Base-by-base conservation (phyloP, 257 asterid genomes). In the Penstemon eatonii region DNA sequence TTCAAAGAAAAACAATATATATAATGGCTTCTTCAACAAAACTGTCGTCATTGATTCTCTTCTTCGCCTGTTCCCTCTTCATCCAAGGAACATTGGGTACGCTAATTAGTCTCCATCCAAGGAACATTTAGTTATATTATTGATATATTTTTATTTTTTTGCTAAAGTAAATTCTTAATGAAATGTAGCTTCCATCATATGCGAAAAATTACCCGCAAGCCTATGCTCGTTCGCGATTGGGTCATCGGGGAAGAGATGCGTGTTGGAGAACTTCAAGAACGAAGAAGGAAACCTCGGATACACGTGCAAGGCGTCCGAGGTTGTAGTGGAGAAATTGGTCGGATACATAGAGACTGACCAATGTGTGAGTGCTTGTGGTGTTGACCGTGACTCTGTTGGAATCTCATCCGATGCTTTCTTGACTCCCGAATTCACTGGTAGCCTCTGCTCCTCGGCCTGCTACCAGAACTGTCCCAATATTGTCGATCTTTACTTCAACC, bases 161-260 rank as follows among this genome's bases (percentile, higher is more conserved):
- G 15, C 1, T n/a, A 4, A 52, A 19, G 5, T 25, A 25, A 25
- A 8, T 54, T 63, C 36, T 5, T 49, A n/a, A 10, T 41, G 1
- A 5, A 6, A 3, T 42, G 0, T 55, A 92, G 98, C 81, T 63
- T 97, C 87, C 73, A 73, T 93, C 47, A 84, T 80, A 42, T 90
- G 99, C 73, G 96, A 93, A 78, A 72, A 61, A 45, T 76, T 93
- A 55, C 95, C 97, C 0, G 54, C 73, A 54, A 55, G 79, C 9
- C 64, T 74, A 1, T 93, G 99, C 46, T 72, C 96, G 5, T 85
- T 85, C 53, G 78, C 97, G 40, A 79, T 93, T 37, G 82, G 96
- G 7, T 88, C 99, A 8, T 83, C 99, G 10, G 97, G 96, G 41
- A 85, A 93, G 80, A 84, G 99, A 67, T 93, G 97, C 68, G 77